These are phyloP conservation scores for Xylaria acuta DNA, from an alignment of 495 filamentous ascomycete genomes.

Conservation along the genomic window DNA sequence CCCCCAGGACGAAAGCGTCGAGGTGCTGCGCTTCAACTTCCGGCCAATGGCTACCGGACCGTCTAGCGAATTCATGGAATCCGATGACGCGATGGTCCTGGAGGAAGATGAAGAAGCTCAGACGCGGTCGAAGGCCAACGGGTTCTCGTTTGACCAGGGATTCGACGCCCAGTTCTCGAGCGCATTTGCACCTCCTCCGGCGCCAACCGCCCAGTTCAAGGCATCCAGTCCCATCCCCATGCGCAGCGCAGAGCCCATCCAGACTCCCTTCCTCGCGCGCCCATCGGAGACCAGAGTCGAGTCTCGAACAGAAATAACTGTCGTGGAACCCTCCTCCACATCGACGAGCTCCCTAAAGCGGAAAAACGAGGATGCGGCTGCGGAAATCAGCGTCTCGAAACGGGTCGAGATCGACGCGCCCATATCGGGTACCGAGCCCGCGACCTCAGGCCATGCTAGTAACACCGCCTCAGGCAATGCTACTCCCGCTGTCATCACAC, in stretches of 20 bases:
- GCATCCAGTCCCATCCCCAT: constrained; percentile 13
- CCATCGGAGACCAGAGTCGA: constrained; percentile 26
- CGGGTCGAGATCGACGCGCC: constrained; percentile 34
- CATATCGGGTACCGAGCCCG: constrained; percentile 4
- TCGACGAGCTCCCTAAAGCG: constrained; percentile 46
- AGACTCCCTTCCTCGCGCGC: constrained; percentile 28
- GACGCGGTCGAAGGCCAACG: constrained; percentile 21
- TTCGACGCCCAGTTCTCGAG: constrained; percentile 16
- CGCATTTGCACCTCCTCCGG: constrained; percentile 14
- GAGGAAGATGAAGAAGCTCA: constrained; percentile 39
- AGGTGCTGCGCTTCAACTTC: constrained; percentile 66
- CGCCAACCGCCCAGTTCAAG: constrained; percentile 4
- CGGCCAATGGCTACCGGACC: constrained; percentile 57
- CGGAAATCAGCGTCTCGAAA: constrained; percentile 35
- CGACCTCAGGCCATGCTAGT: neutral
- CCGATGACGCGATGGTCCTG: constrained; percentile 33
- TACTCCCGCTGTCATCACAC: neutral
- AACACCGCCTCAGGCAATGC: constrained; percentile 15
- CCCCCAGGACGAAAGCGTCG: constrained; percentile 66
- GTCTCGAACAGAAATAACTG: constrained; percentile 27
- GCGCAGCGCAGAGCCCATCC: constrained; percentile 16
- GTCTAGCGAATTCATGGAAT: constrained; percentile 31
- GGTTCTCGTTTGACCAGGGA: constrained; percentile 31
- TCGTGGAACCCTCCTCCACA: constrained; percentile 22
- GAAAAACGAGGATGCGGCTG: constrained; percentile 45